phyloP scores from a whole-genome alignment of 495 filamentous ascomycete species.

The Xylaria cubensis region DNA sequence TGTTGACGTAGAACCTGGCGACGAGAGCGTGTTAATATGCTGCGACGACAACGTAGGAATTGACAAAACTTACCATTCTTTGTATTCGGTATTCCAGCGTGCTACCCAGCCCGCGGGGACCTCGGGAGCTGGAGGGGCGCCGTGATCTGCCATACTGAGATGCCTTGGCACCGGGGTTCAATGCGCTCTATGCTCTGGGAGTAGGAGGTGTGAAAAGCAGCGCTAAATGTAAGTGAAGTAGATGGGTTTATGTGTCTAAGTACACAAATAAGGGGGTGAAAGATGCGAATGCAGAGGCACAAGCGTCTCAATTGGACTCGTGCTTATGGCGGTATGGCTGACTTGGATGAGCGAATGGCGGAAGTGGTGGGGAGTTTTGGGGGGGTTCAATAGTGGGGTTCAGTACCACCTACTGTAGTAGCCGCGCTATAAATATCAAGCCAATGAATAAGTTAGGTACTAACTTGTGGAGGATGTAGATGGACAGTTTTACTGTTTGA shows the following conservation, averaged over 20 bases:
- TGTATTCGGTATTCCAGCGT: slow-evolving; percentile 75
- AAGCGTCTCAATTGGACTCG: neutral
- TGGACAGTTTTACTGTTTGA: neutral
- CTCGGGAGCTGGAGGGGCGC: slow-evolving; percentile 84
- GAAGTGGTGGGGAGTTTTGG: slow-evolving; percentile 6
- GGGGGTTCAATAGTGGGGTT: neutral
- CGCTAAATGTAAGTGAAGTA: neutral
- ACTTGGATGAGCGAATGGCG: neutral
- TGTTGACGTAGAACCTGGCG: slow-evolving; percentile 85
- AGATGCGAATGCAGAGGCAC: neutral
- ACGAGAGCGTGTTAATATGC: slow-evolving; percentile 30
- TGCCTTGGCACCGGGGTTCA: neutral
- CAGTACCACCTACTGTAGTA: neutral
- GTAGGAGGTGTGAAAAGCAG: neutral
- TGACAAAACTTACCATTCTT: slow-evolving; percentile 68
- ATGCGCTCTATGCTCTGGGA: slow-evolving; percentile 6
- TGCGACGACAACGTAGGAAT: slow-evolving; percentile 27
- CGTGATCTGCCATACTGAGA: slow-evolving; percentile 63
- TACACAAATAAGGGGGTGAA: neutral
- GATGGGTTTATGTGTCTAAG: neutral
- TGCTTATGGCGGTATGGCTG: slow-evolving; percentile 5
- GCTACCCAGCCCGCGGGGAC: slow-evolving; percentile 90
- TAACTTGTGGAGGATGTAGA: neutral
- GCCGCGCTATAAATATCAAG: slow-evolving; percentile 23
- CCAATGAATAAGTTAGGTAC: neutral